phyloP scores from a whole-genome alignment of 208 protist genomes.

The Kentomonas sorsogonicus region DNA sequence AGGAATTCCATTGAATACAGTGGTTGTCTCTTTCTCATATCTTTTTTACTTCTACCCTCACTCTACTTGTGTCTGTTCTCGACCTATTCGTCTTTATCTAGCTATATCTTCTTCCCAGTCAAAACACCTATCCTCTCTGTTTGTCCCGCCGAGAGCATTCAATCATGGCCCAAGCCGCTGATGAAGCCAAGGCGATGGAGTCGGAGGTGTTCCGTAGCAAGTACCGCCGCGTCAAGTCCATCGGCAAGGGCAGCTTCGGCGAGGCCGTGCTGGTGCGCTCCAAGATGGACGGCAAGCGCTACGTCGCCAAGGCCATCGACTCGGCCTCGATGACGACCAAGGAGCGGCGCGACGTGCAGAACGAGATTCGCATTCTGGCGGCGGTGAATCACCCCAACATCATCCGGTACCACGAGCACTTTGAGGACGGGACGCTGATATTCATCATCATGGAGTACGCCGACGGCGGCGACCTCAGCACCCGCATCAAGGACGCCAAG shows the following conservation, averaged over 20 bases:
- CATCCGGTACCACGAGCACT: slow-evolving; percentile 89
- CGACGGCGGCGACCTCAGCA: slow-evolving; percentile 83
- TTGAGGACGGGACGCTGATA: slow-evolving; percentile 79
- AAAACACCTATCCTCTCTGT: too few species aligned
- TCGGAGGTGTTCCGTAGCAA: slow-evolving; percentile 80
- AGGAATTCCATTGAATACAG: too few species aligned
- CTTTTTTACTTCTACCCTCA: slow-evolving; percentile 1
- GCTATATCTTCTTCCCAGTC: too few species aligned
- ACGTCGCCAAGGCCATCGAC: slow-evolving; percentile 91
- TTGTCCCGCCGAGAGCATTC: too few species aligned
- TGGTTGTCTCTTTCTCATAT: neutral
- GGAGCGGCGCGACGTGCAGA: slow-evolving; percentile 89
- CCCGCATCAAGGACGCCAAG: slow-evolving; percentile 88
- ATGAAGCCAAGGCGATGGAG: slow-evolving; percentile 70
- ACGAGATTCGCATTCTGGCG: slow-evolving; percentile 90
- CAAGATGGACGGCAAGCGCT: slow-evolving; percentile 82
- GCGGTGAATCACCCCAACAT: slow-evolving; percentile 90
- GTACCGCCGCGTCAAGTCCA: slow-evolving; percentile 83
- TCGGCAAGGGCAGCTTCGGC: slow-evolving; percentile 91
- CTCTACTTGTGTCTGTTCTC: slow-evolving; percentile 6
- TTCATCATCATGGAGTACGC: slow-evolving; percentile 94
- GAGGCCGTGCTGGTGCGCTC: slow-evolving; percentile 88
- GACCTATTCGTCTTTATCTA: neutral
- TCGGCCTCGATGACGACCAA: slow-evolving; percentile 81
- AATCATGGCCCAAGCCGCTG: slow-evolving; percentile 59